phyloP scores from a whole-genome alignment of 208 protist genomes.

The Perkinsela sp. region DNA sequence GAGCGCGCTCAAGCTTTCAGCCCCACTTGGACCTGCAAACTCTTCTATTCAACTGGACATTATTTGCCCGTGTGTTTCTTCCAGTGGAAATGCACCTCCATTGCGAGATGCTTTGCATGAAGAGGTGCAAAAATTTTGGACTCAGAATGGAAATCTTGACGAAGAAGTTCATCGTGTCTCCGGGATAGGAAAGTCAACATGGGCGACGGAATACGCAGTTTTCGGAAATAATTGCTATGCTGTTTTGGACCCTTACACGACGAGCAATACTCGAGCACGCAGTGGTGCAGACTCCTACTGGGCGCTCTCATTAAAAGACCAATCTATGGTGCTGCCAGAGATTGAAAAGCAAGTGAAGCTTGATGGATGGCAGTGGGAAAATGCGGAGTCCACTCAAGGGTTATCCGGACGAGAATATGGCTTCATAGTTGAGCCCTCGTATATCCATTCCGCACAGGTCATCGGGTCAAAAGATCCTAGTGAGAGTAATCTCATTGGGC shows the following conservation, averaged over 20 bases:
- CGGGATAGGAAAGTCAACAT: neutral
- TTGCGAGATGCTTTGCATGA: neutral
- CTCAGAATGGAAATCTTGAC: neutral
- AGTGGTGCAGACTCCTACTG: neutral
- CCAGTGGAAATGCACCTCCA: neutral
- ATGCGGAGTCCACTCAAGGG: neutral
- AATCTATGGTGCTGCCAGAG: neutral
- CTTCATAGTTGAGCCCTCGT: neutral
- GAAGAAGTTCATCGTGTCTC: neutral
- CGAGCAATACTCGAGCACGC: neutral
- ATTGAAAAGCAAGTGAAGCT: neutral
- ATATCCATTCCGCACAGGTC: neutral
- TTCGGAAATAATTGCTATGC: neutral
- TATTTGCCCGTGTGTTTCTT: neutral
- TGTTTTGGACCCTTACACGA: neutral
- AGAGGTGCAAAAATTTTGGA: neutral
- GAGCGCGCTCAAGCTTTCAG: neutral
- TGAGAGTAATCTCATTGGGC: too few relatives aligned
- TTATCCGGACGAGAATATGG: neutral
- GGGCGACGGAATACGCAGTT: neutral
- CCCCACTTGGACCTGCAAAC: neutral
- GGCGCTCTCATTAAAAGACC: neutral
- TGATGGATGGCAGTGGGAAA: neutral
- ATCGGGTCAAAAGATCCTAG: too few relatives aligned
- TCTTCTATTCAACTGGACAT: neutral